A percentile compares a stretch with the other conserved stretches of the same genome.
These are phyloP conservation scores for Penicillium paneum DNA, from an alignment of 2,329 filamentous ascomycete species.

Conservation along the genomic window DNA sequence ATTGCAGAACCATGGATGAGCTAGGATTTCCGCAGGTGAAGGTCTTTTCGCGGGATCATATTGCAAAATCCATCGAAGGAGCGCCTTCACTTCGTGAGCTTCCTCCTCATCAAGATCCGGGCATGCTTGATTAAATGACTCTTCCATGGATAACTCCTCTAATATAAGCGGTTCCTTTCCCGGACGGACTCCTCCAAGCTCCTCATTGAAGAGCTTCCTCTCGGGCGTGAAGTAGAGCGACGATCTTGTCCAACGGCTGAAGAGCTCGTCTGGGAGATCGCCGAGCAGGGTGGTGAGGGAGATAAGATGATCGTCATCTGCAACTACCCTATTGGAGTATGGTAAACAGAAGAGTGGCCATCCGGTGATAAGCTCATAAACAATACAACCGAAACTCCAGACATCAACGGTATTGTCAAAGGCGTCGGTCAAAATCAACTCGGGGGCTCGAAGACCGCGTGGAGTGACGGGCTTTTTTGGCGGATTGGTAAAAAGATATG, in stretches of 20 bases:
- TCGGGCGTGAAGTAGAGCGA: conserved; percentile 26
- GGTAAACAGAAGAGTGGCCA: conserved; percentile 23
- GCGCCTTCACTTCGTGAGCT: conserved; percentile 24
- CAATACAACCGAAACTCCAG: conserved; percentile 33
- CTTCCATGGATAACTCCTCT: conserved; percentile 23
- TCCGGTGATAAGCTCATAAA: conserved; percentile 33
- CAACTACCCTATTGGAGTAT: conserved; percentile 24
- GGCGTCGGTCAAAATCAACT: conserved; percentile 26
- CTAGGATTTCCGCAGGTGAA: conserved; percentile 26
- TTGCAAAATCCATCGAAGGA: conserved; percentile 29
- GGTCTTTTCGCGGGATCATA: conserved; percentile 31
- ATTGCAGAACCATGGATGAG: conserved; percentile 30
- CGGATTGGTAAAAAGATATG: conserved; percentile 26
- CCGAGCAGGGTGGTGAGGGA: conserved; percentile 26
- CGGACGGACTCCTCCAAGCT: conserved; percentile 18
- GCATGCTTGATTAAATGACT: conserved; percentile 21
- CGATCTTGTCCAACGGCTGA: conserved; percentile 23
- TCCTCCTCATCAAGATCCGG: conserved; percentile 26
- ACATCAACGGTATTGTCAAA: conserved; percentile 27
- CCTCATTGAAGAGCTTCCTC: conserved; percentile 19
- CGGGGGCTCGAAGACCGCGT: conserved; percentile 27
- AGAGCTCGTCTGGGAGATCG: conserved; percentile 27
- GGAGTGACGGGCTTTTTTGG: conserved; percentile 25
- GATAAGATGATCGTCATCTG: conserved; percentile 32
- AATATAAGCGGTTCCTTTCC: conserved; percentile 24